These are phyloP conservation scores for Phlebiopsis flavidoalba DNA, from an alignment of 768 basidiomycete species.

Conservation along the genomic window DNA sequence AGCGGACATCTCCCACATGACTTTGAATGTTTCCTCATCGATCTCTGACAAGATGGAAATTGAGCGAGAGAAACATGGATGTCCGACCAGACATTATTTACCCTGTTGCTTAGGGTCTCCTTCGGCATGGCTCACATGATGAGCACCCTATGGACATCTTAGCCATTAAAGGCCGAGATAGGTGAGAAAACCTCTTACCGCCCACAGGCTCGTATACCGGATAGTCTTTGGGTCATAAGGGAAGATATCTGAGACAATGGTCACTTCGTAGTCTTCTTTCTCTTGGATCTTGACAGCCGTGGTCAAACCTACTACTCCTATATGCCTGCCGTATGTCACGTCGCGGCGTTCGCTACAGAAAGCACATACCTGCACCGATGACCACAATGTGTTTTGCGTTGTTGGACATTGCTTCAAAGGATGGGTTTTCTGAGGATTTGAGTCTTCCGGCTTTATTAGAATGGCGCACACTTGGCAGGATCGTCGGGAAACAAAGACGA, in stretches of 20 bases:
- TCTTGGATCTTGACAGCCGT: constrained; percentile 71
- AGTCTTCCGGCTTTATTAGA: too few species aligned
- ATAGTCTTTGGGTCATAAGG: constrained; percentile 72
- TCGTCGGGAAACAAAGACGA: too few species aligned
- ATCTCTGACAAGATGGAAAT: constrained; percentile 37
- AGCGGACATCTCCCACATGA: constrained; percentile 68
- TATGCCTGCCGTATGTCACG: not conserved
- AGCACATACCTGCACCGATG: constrained; percentile 13
- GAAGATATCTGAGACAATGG: constrained; percentile 64
- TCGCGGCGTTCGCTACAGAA: too few species aligned
- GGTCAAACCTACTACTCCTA: constrained; percentile 76
- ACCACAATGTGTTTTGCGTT: constrained; percentile 8
- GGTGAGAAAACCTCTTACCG: constrained; percentile 38
- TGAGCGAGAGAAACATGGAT: not conserved
- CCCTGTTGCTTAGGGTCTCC: constrained; percentile 52
- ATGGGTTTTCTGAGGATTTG: too few species aligned
- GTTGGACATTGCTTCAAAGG: not conserved
- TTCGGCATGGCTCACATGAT: constrained; percentile 61
- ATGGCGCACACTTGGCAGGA: too few species aligned
- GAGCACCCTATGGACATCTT: constrained; percentile 56
- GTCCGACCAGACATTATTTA: constrained; percentile 24
- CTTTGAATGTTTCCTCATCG: constrained; percentile 69
- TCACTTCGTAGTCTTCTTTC: constrained; percentile 54
- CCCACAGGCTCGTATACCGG: constrained; percentile 79
- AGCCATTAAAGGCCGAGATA: not conserved